Conservation (phyloP, 495 filamentous ascomycete species). For the Aspergillus incahuasiensis region DNA sequence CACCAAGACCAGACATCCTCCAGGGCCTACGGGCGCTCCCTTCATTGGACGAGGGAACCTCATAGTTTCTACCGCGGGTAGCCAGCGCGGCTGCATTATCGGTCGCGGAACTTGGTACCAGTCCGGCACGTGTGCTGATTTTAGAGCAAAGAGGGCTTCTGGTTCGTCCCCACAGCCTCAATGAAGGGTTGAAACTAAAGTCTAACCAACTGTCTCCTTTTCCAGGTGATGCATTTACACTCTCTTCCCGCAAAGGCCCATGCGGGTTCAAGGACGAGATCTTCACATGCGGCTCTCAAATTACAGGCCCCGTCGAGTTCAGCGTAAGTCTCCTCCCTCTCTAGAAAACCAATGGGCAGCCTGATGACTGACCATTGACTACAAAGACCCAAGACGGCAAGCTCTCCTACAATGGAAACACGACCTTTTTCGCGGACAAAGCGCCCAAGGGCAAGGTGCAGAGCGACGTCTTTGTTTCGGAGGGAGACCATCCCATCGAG, state of each 20-base stretch:
- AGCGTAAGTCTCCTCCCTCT: conserved; percentile 24
- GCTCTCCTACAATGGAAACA: conserved; percentile 44
- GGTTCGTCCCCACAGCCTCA: conserved; percentile 27
- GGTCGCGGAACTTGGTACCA: conserved; percentile 65
- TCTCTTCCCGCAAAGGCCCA: conserved; percentile 54
- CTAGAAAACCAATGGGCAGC: not conserved
- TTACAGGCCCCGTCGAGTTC: conserved; percentile 41
- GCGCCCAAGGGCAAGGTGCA: conserved; percentile 48
- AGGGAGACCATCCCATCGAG: conserved; percentile 35
- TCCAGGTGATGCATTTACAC: conserved; percentile 51
- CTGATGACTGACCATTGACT: conserved; percentile 5
- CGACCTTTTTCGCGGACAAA: conserved; percentile 54
- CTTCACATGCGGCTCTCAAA: conserved; percentile 48
- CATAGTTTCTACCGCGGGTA: conserved; percentile 49
- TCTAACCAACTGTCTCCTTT: too few relatives aligned
- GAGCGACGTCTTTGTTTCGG: conserved; percentile 35
- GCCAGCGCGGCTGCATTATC: conserved; percentile 63
- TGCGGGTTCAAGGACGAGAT: conserved; percentile 47
- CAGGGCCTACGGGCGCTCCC: conserved; percentile 39
- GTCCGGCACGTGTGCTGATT: conserved; percentile 66
- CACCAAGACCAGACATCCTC: conserved; percentile 30
- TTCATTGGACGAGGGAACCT: conserved; percentile 57
- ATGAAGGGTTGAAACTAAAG: too few relatives aligned
- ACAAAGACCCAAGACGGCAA: conserved; percentile 30
- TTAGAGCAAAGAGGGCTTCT: conserved; percentile 46